Base-by-base conservation (phyloP, 2,329 filamentous ascomycete species). In the Blastomyces percursus region DNA sequence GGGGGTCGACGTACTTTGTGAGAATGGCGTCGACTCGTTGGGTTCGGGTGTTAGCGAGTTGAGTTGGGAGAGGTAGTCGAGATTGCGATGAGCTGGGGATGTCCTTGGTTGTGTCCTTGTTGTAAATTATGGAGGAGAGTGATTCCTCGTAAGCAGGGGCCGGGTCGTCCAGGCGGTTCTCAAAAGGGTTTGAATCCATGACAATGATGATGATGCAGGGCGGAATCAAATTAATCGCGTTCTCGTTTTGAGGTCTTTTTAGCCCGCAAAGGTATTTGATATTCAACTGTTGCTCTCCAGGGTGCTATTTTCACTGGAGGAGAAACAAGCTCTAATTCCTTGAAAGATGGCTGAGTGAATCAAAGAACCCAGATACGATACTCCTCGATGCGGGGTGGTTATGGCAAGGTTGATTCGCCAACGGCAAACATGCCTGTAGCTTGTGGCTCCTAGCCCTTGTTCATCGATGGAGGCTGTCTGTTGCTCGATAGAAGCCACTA, bases 1-100 rank as follows among this genome's bases (percentile, higher is more conserved):
- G 67, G 1, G 79, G 78, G 38, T 76, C 72, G 62, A 80, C 74
- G 64, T 76, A 70, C 1, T 65, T 70, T 38, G 71, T 67, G 38
- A 80, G 72, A 19, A 79, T 69, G 40, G 72, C 65, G 30, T 71
- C 67, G 60, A 80, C 74, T 60, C 77, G 75, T 42, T 72, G 70
- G 6, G 73, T 72, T 59, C 78, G 76, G 27, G 74, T 72, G 40
- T 72, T 67, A 12, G 73, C 71, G 16, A 79, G 68, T 44, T 76
- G 73, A 59, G 65, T 50, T 48, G 65, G 64, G 30, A 68, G 64
- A 46, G 66, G 61, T 24, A 61, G 54, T 30, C 60, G 54, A 38
- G 46, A 40, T 71, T 65, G 46, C 11, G 44, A 60, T 12, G 42
- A 46, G 58, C 58, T 46, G 68, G 63, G 75, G 68, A 51, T 73